Conservation (phyloP, 768 basidiomycete genomes). For the Lentinula sp. region DNA sequence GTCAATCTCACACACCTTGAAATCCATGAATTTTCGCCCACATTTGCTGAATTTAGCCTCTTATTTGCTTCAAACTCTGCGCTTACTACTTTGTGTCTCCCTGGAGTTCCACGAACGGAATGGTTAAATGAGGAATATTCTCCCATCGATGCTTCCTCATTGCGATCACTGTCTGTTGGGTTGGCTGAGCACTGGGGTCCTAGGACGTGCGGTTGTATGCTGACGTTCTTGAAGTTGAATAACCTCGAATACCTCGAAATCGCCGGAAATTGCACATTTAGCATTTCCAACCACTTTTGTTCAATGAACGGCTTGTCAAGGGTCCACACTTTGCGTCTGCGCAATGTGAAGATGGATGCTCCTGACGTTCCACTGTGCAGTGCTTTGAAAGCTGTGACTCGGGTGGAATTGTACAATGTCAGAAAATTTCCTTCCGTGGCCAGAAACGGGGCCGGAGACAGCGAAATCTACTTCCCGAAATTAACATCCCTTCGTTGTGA, state of each 20-base stretch:
- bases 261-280: background rate
- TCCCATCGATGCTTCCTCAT: constrained; percentile 16
- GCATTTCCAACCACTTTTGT: background rate
- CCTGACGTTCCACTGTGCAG: constrained; percentile 6
- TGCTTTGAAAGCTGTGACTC: constrained; percentile 9
- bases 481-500: background rate
- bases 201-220: constrained; percentile 14
- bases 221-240: constrained; percentile 15
- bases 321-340: constrained; percentile 7
- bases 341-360: background rate
- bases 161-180: constrained; percentile 19
- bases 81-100: constrained; percentile 8
- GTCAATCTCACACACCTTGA: constrained; percentile 13
- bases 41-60: constrained; percentile 10
- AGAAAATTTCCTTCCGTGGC: background rate
- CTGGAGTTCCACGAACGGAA: constrained; percentile 5
- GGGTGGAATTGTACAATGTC: constrained; percentile 7
- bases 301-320: background rate
- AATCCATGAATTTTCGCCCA: constrained; percentile 12
- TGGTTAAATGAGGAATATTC: background rate
- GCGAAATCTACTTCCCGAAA: background rate
- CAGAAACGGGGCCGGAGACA: background rate
- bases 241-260: constrained; percentile 28
- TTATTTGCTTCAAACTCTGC: constrained; percentile 12
- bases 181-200: constrained; percentile 9